Conservation (phyloP, 1,284 basidiomycete species). For the Tetrapyrgos nigripes region DNA sequence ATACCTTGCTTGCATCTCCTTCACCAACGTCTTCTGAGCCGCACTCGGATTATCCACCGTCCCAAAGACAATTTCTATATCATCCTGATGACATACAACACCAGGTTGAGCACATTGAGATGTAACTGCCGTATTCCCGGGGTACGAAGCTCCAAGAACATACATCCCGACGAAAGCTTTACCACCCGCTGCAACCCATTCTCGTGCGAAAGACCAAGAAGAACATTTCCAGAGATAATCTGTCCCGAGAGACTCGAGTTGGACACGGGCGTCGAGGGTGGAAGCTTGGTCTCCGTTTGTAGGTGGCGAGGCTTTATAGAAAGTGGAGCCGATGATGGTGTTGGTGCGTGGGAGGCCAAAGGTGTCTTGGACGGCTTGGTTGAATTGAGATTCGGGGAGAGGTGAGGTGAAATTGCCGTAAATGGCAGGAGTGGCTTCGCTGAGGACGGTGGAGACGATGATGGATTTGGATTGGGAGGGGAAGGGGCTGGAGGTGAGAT, state of each 20-base stretch:
- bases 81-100: conserved; percentile 75
- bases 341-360: conserved; percentile 57
- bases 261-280: conserved; percentile 54
- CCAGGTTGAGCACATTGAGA: conserved; percentile 59
- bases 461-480: conserved; percentile 66
- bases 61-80: conserved; percentile 79
- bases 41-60: conserved; percentile 62
- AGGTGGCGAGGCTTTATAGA: conserved; percentile 52
- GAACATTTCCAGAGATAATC: conserved; percentile 78
- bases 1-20: conserved; percentile 74
- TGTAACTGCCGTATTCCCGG: conserved; percentile 58
- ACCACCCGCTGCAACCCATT: conserved; percentile 70
- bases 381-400: conserved; percentile 49
- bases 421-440: conserved; percentile 73
- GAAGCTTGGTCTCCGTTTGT: conserved; percentile 30
- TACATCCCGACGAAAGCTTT: conserved; percentile 75
- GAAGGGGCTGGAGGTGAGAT: conserved; percentile 57
- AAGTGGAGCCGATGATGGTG: conserved; percentile 51
- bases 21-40: conserved; percentile 61
- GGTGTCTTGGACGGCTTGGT: conserved; percentile 45
- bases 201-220: conserved; percentile 70
- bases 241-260: conserved; percentile 67
- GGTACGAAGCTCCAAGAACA: conserved; percentile 71
- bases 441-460: conserved; percentile 69
- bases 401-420: conserved; percentile 44